These are phyloP conservation scores for Gymnopus androsaceus DNA, from an alignment of 1,284 basidiomycete species.

Conservation along the genomic window DNA sequence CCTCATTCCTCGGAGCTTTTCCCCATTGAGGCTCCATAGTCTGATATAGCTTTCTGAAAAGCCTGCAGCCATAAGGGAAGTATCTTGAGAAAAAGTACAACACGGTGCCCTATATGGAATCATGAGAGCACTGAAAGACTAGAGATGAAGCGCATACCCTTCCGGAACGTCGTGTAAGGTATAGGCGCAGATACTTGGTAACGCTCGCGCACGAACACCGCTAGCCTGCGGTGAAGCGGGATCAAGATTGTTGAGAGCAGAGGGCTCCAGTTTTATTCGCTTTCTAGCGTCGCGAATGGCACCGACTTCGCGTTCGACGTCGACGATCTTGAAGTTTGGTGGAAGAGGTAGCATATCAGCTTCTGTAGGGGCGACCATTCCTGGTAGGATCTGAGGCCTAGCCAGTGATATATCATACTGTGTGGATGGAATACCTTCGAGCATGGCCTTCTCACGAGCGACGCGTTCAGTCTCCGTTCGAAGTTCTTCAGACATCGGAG, in stretches of 20 bases:
- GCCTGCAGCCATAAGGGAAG: conserved; percentile 93
- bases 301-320: conserved; percentile 91
- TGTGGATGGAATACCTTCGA: conserved; percentile 64
- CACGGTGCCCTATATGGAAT: conserved; percentile 70
- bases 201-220: conserved; percentile 56
- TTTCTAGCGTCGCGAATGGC: conserved; percentile 88
- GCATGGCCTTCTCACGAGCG: conserved; percentile 69
- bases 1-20: conserved; percentile 78
- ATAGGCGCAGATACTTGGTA: conserved; percentile 92
- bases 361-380: conserved; percentile 64
- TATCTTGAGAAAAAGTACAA: conserved; percentile 88
- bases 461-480: conserved; percentile 77
- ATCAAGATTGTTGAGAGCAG: conserved; percentile 56
- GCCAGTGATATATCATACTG: conserved; percentile 64
- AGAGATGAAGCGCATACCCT: conserved; percentile 56
- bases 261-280: conserved; percentile 84
- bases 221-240: conserved; percentile 58
- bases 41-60: conserved; percentile 96
- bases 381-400: conserved; percentile 49
- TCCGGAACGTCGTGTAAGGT: conserved; percentile 91
- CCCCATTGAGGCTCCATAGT: conserved; percentile 93
- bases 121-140: conserved; percentile 11
- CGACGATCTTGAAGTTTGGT: conserved; percentile 80
- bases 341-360: conserved; percentile 81
- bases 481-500: conserved; percentile 78